Base-by-base conservation (phyloP, 108 stramenopile genomes). In the Nitzschia sp. region DNA sequence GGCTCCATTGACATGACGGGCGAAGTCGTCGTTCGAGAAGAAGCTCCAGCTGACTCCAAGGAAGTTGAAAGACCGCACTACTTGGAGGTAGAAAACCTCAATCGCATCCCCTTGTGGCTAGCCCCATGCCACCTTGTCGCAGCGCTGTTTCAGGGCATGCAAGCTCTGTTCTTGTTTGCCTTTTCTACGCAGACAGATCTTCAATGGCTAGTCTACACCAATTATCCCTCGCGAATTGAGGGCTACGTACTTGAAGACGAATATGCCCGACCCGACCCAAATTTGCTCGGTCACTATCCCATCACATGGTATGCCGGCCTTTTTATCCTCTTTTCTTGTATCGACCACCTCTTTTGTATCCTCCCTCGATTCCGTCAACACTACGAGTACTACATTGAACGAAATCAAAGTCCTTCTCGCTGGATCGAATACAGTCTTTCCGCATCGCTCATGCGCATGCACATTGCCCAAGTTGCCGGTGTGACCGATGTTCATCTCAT, bases 341-440 rank as follows among this genome's bases (percentile, higher is more conserved):
- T 69, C 2, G 67, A 79, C 42, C 78, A 79, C 35, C 1, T 74
- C 26, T 34, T 60, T 25, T 31, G 46, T 49, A 49, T 59, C 28
- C 15, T 75, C 28, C 64, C 70, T 45, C 30, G 64, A 3, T 13
- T 74, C 59, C 58, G 70, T 1, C 0, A 23, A 34, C 1, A n/a
- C 33, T 77, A 77, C 58, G 65, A 66, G 19, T 64, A 57, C 25
- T 47, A 69, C 21, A 31, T 79, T 46, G 66, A 9, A 19, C 59
- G 68, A 3, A 33, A 68, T 59, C 59, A 74, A 38, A 70, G 66
- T 61, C 67, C 66, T 60, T 70, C 59, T 30, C 78, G 78, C 9
- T 79, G 78, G 78, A 29, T 60, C 13, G 78, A 79, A 45, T 79
- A 79, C 28, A 23, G 61, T 21, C 19, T 79, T 0, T 65, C 72